These are phyloP conservation scores for Sugiyamaella qingdaonensis DNA, from an alignment of 805 yeast species.

Conservation along the genomic window DNA sequence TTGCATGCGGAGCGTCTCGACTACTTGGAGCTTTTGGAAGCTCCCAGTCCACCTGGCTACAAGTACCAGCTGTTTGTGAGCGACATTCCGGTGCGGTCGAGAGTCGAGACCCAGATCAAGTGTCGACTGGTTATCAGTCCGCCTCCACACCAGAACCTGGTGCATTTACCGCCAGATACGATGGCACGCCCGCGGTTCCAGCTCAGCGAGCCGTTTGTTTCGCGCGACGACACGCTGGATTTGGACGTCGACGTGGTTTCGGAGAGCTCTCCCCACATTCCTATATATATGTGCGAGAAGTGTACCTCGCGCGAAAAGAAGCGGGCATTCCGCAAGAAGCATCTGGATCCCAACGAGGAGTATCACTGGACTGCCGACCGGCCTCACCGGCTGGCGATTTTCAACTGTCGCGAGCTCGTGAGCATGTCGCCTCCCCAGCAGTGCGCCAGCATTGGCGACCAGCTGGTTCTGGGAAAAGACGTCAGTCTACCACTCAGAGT, in stretches of 20 bases:
- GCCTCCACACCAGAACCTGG: slow-evolving; percentile 64
- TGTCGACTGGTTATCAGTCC: slow-evolving; percentile 65
- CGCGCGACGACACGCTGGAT: slow-evolving; percentile 30
- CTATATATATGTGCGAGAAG: slow-evolving; percentile 75
- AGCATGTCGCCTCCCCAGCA: slow-evolving; percentile 40
- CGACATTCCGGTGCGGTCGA: slow-evolving; percentile 71
- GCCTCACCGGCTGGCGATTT: slow-evolving; percentile 77
- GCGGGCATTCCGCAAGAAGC: slow-evolving; percentile 88
- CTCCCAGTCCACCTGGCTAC: slow-evolving; percentile 1
- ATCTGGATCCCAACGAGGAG: slow-evolving; percentile 64
- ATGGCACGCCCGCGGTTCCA: slow-evolving; percentile 84
- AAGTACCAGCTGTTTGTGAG: slow-evolving; percentile 19
- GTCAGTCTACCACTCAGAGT: slow-evolving; percentile 64
- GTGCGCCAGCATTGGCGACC: slow-evolving; percentile 14
- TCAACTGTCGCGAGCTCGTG: slow-evolving; percentile 85
- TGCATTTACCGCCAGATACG: slow-evolving; percentile 82
- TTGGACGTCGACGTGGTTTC: slow-evolving; percentile 78
- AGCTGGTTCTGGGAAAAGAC: slow-evolving; percentile 30
- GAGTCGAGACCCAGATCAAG: slow-evolving; percentile 96
- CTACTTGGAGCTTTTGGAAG: neutral
- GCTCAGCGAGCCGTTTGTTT: slow-evolving; percentile 37
- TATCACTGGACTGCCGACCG: slow-evolving; percentile 74
- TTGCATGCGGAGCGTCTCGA: neutral
- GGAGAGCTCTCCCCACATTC: slow-evolving; percentile 37
- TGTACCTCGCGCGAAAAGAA: slow-evolving; percentile 92